Percentiles rank a stretch among this genome's conserved stretches.
phyloP scores from a whole-genome alignment of 768 basidiomycete genomes.

The Xanthoconium purpureum region DNA sequence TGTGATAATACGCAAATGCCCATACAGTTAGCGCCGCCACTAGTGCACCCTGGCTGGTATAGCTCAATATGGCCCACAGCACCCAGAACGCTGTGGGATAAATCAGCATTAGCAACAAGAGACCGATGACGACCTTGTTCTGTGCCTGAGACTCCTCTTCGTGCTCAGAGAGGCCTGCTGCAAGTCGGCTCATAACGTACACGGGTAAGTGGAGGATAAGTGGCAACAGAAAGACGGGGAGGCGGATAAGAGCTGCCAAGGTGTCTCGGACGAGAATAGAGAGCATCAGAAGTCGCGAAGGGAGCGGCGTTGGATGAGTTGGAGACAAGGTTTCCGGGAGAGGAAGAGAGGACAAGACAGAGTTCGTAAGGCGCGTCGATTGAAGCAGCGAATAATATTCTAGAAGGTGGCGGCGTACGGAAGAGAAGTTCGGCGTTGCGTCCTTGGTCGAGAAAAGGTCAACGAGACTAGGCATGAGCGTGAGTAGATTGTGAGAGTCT shows the following conservation, averaged over 20 bases:
- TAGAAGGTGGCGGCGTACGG: slow-evolving; percentile 67
- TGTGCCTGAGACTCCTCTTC: slow-evolving; percentile 96
- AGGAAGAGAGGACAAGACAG: slow-evolving; percentile 78
- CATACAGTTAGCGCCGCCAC: slow-evolving; percentile 68
- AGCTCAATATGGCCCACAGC: slow-evolving; percentile 81
- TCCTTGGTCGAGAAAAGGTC: slow-evolving; percentile 80
- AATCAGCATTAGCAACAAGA: slow-evolving; percentile 67
- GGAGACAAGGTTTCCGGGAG: slow-evolving; percentile 85
- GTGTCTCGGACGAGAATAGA: slow-evolving; percentile 77
- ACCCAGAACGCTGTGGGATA: slow-evolving; percentile 85
- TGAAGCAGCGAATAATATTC: slow-evolving; percentile 87
- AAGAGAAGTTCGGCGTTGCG: slow-evolving; percentile 54
- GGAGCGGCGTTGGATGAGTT: slow-evolving; percentile 61
- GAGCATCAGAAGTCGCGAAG: slow-evolving; percentile 80
- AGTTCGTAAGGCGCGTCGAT: slow-evolving; percentile 79
- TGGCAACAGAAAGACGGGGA: slow-evolving; percentile 90
- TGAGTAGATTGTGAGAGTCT: slow-evolving; percentile 20
- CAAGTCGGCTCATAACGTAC: slow-evolving; percentile 76
- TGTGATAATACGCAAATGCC: slow-evolving; percentile 82
- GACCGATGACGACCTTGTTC: slow-evolving; percentile 90
- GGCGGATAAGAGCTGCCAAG: slow-evolving; percentile 60
- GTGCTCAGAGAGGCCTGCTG: slow-evolving; percentile 70
- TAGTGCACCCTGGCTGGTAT: slow-evolving; percentile 69
- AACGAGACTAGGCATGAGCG: slow-evolving; percentile 58
- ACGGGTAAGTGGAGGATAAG: slow-evolving; percentile 80